These are phyloP conservation scores for Globisporangium mamillatum DNA, from an alignment of 352 stramenopile genomes.

Conservation along the genomic window DNA sequence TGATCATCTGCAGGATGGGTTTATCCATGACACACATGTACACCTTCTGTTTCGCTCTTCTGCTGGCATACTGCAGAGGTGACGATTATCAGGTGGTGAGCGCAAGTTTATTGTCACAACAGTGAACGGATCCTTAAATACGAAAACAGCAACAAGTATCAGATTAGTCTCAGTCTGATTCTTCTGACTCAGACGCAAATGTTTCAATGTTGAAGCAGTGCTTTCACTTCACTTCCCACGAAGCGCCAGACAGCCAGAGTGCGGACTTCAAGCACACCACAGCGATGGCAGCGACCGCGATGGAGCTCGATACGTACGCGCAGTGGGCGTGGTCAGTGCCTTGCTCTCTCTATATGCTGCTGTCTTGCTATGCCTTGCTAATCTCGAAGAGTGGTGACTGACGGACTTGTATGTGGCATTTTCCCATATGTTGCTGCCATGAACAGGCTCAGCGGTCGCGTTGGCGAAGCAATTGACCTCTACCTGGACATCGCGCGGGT, in stretches of 20 bases:
- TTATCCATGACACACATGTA: no score
- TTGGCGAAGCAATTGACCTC: slow-evolving; percentile 46
- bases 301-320: slow-evolving; percentile 45
- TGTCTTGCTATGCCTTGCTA: neutral
- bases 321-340: slow-evolving; percentile 44
- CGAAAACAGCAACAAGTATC: no score
- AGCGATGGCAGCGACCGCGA: slow-evolving; percentile 7
- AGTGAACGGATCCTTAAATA: no score
- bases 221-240: neutral
- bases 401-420: neutral
- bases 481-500: slow-evolving; percentile 39
- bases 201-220: no score
- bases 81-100: no score
- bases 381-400: neutral
- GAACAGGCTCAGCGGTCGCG: slow-evolving; percentile 39
- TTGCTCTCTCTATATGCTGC: neutral
- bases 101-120: no score
- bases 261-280: neutral
- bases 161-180: neutral
- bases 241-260: neutral
- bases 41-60: no score
- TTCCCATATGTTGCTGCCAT: neutral
- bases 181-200: neutral
- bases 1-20: no score
- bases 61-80: no score